Base-by-base conservation (phyloP, 2,329 filamentous ascomycete species). In the Aspergillus bombycis region DNA sequence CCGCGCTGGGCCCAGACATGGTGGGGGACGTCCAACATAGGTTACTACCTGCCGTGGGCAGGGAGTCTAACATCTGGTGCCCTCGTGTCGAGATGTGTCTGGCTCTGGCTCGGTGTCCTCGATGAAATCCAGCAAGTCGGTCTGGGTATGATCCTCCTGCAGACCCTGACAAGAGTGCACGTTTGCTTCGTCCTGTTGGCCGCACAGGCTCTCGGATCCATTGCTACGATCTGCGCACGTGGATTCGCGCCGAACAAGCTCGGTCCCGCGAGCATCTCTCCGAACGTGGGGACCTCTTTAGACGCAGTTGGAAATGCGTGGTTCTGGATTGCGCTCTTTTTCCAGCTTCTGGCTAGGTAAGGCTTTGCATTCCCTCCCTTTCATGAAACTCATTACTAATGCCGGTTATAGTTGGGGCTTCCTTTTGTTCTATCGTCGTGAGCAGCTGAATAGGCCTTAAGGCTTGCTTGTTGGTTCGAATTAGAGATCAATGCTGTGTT, bases 1-100 rank as follows among this genome's bases (percentile, higher is more conserved):
- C 88, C 88, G 1, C 81, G 88, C 63, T 91, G 88, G 88, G 84
- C 84, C 12, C 88, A 91, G 73, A 89, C 89, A 72, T 86, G 88
- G 72, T 90, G 88, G 88, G 85, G 83, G 11, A 85, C 83, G 5
- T 86, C 83, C 10, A 83, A 84, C 14, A 84, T 89, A 63, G 88
- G 87, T 4, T 78, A 83, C 34, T 90, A 85, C 71, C 75, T 91
- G 1, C 88, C 88, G 2, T 90, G 88, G 88, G 85, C 85, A 4
- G 85, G 85, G 43, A 78, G 79, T 2, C 82, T 84, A 19, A 75
- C 85, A 0, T 80, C 82, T 9, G 83, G 84, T 2, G 85, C 88
- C 0, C 72, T 90, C 0, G 75, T 87, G 9, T 85, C 85, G 1
- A 80, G 88, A 48, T 78, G 80, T 60, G 75, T 90, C 6, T 90